These are phyloP conservation scores for Juglanconis oblonga DNA, from an alignment of 2,329 filamentous ascomycete genomes.

Conservation along the genomic window DNA sequence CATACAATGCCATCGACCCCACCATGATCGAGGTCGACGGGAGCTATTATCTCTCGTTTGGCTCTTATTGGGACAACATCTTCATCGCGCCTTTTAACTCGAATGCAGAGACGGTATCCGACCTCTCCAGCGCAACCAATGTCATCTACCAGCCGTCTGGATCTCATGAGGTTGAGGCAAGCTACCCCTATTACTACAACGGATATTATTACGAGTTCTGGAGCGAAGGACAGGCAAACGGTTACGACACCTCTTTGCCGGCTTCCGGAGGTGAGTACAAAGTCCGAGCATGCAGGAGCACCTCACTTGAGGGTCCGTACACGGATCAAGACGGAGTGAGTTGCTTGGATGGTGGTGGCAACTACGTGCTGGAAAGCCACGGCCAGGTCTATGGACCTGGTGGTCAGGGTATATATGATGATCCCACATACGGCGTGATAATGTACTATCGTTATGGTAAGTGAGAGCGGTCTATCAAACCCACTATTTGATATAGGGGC, in stretches of 20 bases:
- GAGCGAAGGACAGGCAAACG: conserved; percentile 59
- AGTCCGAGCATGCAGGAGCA: conserved; percentile 61
- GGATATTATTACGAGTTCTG: conserved; percentile 65
- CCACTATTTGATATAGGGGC: no score
- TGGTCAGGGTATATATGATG: conserved; percentile 57
- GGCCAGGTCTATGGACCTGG: conserved; percentile 60
- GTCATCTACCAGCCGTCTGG: conserved; percentile 52
- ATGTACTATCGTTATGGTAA: conserved; percentile 62
- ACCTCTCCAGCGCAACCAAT: conserved; percentile 31
- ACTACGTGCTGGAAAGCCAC: conserved; percentile 54
- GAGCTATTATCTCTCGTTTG: conserved; percentile 56
- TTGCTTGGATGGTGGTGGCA: conserved; percentile 57
- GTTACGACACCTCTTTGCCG: conserved; percentile 48
- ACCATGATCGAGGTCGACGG: conserved; percentile 46
- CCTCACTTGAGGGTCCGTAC: conserved; percentile 49
- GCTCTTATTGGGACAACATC: conserved; percentile 66
- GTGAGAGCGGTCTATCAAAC: conserved; percentile 54
- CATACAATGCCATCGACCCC: conserved; percentile 54
- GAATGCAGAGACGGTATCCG: conserved; percentile 28
- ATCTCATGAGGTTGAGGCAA: conserved; percentile 52
- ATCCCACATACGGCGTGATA: conserved; percentile 48
- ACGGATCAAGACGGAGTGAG: conserved; percentile 52
- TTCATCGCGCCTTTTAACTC: conserved; percentile 54
- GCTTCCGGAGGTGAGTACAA: conserved; percentile 61
- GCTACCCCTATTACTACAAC: conserved; percentile 53